Evolutionary conservation across 805 yeast species (phyloP).

Genomic region (Ogataea methylovora): DNA sequence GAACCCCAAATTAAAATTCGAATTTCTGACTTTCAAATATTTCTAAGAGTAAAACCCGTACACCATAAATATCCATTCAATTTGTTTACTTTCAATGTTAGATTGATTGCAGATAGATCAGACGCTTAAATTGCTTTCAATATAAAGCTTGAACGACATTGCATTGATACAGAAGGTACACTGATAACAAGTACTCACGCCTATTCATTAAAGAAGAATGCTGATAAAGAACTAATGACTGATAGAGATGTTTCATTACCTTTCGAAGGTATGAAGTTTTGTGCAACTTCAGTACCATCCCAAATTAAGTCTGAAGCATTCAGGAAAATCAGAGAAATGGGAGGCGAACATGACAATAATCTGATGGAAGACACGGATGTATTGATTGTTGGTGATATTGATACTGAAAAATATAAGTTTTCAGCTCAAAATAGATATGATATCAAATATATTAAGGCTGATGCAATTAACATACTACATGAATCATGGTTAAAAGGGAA

Average conservation of each 20-base stretch:
- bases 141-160: no score
- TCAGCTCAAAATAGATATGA: slow-evolving; percentile 47
- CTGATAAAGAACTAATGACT: no score
- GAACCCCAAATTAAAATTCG: no score
- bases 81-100: no score
- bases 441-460: slow-evolving; percentile 45
- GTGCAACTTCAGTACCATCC: slow-evolving; percentile 47
- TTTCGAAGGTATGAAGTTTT: slow-evolving; percentile 24
- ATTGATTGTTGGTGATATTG: slow-evolving; percentile 50
- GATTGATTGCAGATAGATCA: no score
- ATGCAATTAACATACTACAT: slow-evolving; percentile 36
- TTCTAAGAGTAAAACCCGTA: no score
- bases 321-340: slow-evolving; percentile 42
- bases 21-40: no score
- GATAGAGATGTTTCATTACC: slow-evolving; percentile 69
- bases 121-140: no score
- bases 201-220: no score
- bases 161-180: no score
- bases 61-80: no score
- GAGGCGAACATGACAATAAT: slow-evolving; percentile 51
- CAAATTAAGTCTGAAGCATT: slow-evolving; percentile 34
- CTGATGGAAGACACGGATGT: slow-evolving; percentile 54
- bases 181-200: no score
- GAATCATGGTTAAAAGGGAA: slow-evolving; percentile 50
- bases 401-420: slow-evolving; percentile 48